Conservation (phyloP, 2,329 filamentous ascomycete species). For the Chrysoporthe austroafricana region DNA sequence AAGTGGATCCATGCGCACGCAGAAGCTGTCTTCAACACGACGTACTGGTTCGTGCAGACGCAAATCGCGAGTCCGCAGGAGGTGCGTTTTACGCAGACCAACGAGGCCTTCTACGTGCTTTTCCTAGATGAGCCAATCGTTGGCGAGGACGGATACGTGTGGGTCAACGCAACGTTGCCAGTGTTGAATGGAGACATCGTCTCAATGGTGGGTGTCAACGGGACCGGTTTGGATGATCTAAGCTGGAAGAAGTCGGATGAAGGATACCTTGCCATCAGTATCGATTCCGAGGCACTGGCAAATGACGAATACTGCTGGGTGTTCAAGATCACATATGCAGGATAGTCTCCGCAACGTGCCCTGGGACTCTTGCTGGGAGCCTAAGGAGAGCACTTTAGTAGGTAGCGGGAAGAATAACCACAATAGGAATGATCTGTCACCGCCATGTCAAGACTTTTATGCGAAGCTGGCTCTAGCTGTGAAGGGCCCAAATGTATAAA, state of each 20-base stretch:
- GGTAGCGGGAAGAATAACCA: neutral
- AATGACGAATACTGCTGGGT: constrained; percentile 46
- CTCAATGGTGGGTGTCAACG: constrained; percentile 44
- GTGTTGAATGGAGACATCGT: constrained; percentile 47
- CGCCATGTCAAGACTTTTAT: neutral
- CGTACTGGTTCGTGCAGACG: constrained; percentile 52
- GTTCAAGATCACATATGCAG: constrained; percentile 44
- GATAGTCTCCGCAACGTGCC: constrained; percentile 4
- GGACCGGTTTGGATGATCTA: constrained; percentile 12
- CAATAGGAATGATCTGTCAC: neutral
- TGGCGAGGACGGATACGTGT: constrained; percentile 37
- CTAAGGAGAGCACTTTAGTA: neutral
- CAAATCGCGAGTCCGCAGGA: constrained; percentile 40
- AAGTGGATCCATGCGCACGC: constrained; percentile 56
- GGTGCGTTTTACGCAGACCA: constrained; percentile 50
- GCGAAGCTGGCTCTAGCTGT: neutral
- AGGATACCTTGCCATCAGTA: constrained; percentile 36
- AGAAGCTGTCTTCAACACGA: constrained; percentile 63
- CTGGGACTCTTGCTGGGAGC: neutral
- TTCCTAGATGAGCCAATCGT: constrained; percentile 41
- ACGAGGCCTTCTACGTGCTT: constrained; percentile 52
- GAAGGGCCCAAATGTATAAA: neutral
- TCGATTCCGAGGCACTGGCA: constrained; percentile 36
- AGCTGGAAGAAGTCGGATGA: constrained; percentile 26
- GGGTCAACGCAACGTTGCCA: constrained; percentile 46